Base-by-base conservation (phyloP, 1,139 yeast genomes). In the Pichia sp. region DNA sequence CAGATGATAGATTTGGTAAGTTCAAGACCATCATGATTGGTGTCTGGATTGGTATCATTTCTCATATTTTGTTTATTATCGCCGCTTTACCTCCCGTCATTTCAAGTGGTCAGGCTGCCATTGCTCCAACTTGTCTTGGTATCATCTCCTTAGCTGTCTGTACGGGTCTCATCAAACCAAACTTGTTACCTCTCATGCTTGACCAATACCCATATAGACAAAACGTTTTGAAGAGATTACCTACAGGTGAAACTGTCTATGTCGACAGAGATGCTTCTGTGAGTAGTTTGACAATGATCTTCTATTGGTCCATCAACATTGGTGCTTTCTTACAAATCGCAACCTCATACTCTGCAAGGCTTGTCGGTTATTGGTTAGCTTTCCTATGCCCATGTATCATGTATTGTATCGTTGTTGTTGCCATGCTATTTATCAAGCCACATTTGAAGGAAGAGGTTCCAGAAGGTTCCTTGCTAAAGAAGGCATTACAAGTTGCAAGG, bases 261-360 rank as follows among this genome's bases (percentile, higher is more conserved):
- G 69, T 80, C 32, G 88, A 82, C 52, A 82, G 84, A 40, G 73
- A 73, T 48, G 66, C 73, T 41, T 75, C 94, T n/a, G 63, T 81
- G 43, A 85, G 81, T 64, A 71, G 81, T 53, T 71, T 84, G 60
- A 77, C 86, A 40, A 70, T 82, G 69, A 64, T 78, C 31, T 85
- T 85, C 60, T 85, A 85, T 63, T 69, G 85, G 74, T 67, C 84
- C 51, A 80, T 85, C 56, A 85, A 85, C 56, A 62, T 82, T 44
- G 95, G 94, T 45, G 77, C 91, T 3, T 71, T 85, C 51, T 71
- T 83, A 46, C 79, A 80, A 48, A 67, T 85, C 47, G 93, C 88
- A 22, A 81, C 94, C 24, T 74, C 88, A 9, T 79, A 80, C 54
- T 60, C 75, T 54, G 88, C 80, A 48, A 69, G 75, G 56, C 60